Base-by-base conservation (phyloP, 179 eudicot genomes). In the Sideroxylon spinosum region DNA sequence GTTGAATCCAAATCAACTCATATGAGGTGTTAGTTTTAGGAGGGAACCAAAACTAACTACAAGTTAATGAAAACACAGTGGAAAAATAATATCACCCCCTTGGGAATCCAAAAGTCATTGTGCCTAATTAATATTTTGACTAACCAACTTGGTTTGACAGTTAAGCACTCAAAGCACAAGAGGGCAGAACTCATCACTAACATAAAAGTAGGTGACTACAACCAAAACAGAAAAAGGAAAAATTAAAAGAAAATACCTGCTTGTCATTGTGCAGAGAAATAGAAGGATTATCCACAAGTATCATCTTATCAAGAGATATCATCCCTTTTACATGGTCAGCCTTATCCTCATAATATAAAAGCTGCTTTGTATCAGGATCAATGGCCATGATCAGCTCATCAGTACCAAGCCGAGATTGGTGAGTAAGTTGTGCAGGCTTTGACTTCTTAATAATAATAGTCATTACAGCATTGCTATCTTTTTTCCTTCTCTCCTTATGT, bases 301-400 rank as follows among this genome's bases (percentile, higher is more conserved):
- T 78, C 69, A 87, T 73, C 81, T 93, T 95, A 76, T 95, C 98
- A 82, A 95, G 91, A 75, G 92, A 81, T 78, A 95, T 7, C 44
- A 81, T 82, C 78, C 94, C 93, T 85, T 85, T 87, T 5, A 75
- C 61, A 85, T 80, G 78, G 75, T 90, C 90, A 64, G 86, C 85
- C 78, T 87, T 95, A 75, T 95, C 97, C 81, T 95, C 98, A 62
- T 95, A 93, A 79, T 84, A 90, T 60, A 95, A 68, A 53, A 93
- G 90, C 86, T 95, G 97, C 74, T 88, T 93, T 68, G 97, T 84
- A 76, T 87, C 90, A 26, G 97, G 98, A 84, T 93, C 90, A 81
- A 91, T 87, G 68, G 91, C 98, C 92, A 95, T 86, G 83, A 95
- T 89, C 79, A 95, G 85, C 82, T 95, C 98, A 78, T 93, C 97